Evolutionary conservation across 1,284 basidiomycete genomes (phyloP).

Genomic region (Leccinum fallax): DNA sequence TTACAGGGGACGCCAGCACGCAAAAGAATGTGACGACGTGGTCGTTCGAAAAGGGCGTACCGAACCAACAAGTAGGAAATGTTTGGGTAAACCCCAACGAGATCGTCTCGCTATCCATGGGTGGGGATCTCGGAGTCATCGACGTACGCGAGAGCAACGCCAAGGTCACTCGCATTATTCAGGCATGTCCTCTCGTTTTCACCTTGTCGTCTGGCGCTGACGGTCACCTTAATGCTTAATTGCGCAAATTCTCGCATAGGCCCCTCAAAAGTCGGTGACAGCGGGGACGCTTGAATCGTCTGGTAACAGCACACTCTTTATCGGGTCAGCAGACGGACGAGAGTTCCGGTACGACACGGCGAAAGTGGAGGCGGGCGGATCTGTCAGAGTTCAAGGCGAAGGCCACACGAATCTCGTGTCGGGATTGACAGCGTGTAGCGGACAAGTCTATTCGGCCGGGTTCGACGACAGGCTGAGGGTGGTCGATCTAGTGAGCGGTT

Average conservation of each 20-base stretch:
- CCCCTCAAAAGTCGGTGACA: slow-evolving; percentile 81
- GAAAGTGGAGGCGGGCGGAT: slow-evolving; percentile 15
- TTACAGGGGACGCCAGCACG: slow-evolving; percentile 77
- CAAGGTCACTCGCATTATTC: slow-evolving; percentile 62
- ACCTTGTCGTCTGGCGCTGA: not conserved
- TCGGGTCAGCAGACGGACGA: slow-evolving; percentile 85
- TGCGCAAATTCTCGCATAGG: slow-evolving; percentile 43
- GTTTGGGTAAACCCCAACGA: slow-evolving; percentile 70
- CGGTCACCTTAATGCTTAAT: not conserved
- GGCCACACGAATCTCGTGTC: slow-evolving; percentile 77
- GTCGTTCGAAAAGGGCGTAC: slow-evolving; percentile 69
- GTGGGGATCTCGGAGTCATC: slow-evolving; percentile 84
- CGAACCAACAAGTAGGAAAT: slow-evolving; percentile 88
- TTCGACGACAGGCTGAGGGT: slow-evolving; percentile 83
- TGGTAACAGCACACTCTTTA: slow-evolving; percentile 64
- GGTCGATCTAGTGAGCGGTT: slow-evolving; percentile 52
- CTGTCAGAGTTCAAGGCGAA: slow-evolving; percentile 57
- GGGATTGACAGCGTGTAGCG: slow-evolving; percentile 54
- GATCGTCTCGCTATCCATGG: slow-evolving; percentile 85
- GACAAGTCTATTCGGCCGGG: slow-evolving; percentile 69
- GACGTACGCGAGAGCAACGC: slow-evolving; percentile 67
- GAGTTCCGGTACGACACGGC: slow-evolving; percentile 64
- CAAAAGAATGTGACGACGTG: slow-evolving; percentile 69
- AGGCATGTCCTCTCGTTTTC: slow-evolving; percentile 42
- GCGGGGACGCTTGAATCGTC: slow-evolving; percentile 52